Evolutionary conservation across 768 basidiomycete species (phyloP).

Genomic region (Russula sp.): DNA sequence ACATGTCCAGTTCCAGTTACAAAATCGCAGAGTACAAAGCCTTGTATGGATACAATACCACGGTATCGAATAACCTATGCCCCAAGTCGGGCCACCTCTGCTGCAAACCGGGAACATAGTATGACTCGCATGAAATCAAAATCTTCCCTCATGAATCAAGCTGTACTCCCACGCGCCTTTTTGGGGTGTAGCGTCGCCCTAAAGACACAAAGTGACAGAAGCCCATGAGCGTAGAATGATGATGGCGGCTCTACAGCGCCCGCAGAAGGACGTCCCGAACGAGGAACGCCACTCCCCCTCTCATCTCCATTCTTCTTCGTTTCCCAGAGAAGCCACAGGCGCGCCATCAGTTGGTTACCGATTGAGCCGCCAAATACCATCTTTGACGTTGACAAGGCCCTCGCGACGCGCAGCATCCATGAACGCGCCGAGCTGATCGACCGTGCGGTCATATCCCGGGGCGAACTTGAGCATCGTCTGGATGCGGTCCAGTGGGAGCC

Average conservation of each 20-base stretch:
- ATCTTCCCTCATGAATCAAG: background rate
- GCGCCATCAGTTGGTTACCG: constrained; percentile 15
- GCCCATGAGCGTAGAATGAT: background rate
- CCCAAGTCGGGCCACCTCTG: background rate
- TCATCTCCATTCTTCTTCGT: background rate
- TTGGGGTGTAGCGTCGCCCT: background rate
- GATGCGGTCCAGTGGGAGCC: constrained; percentile 73
- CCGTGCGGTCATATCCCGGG: constrained; percentile 71
- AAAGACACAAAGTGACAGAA: no score
- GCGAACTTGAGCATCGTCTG: constrained; percentile 84
- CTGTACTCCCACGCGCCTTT: background rate
- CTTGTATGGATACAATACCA: background rate
- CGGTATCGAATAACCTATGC: background rate
- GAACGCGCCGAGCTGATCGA: constrained; percentile 72
- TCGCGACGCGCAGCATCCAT: constrained; percentile 79
- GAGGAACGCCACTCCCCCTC: background rate
- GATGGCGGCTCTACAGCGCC: background rate
- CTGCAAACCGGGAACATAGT: background rate
- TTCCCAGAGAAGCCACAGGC: background rate
- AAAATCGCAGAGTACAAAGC: background rate
- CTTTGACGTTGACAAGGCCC: constrained; percentile 62
- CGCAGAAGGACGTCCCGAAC: background rate
- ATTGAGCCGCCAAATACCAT: constrained; percentile 63
- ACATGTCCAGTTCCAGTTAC: background rate
- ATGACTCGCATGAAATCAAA: background rate